Evolutionary conservation across 495 filamentous ascomycete species (phyloP), one percentile per base, ranked within the genome.

Genomic region (Diplogelasinospora grovesii): DNA sequence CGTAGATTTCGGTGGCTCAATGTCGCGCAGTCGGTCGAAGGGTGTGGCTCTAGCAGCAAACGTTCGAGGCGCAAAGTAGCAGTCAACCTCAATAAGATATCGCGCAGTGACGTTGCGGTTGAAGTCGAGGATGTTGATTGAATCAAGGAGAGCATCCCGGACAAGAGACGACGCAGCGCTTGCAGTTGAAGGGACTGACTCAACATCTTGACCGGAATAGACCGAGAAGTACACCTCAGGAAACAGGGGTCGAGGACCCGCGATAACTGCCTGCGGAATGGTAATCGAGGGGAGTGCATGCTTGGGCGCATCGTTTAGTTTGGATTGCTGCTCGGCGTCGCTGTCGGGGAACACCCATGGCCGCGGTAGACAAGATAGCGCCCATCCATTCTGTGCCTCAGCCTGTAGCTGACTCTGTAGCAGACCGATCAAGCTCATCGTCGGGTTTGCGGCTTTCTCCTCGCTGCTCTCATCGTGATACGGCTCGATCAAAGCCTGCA

Each of bases 211-310:
- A 50, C 85, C 73, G 3, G 78, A 76, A 50, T 89, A 99, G 14
- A 96, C 85, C 2, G 92, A 99, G 59, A 95, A 82, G 61, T 85
- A 95, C 13, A 95, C 72, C 61, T 97, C 92, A 0, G 92, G 93
- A 60, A 95, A 89, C 19, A 95, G 70, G 6, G 86, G 73, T 23
- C 78, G 80, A 3, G 79, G 63, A 11, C 89, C 92, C 10, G 84
- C 69, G 34, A 71, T 70, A 22, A 94, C 82, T 8, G 84, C 77
- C 24, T 79, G 72, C 1, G 92, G 89, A 31, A 97, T 70, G 3
- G 52, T 65, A 46, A 96, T 79, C 14, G 72, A 45, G 4, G 90
- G 92, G 43, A 97, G 78, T 16, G 74, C 45, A 50, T 94, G 81
- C 61, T 89, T 90, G 41, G 70, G 42, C 4, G 73, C 75, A n/a